These are phyloP conservation scores for Chalaropsis ovoidea DNA, from an alignment of 2,329 filamentous ascomycete species.

Conservation along the genomic window DNA sequence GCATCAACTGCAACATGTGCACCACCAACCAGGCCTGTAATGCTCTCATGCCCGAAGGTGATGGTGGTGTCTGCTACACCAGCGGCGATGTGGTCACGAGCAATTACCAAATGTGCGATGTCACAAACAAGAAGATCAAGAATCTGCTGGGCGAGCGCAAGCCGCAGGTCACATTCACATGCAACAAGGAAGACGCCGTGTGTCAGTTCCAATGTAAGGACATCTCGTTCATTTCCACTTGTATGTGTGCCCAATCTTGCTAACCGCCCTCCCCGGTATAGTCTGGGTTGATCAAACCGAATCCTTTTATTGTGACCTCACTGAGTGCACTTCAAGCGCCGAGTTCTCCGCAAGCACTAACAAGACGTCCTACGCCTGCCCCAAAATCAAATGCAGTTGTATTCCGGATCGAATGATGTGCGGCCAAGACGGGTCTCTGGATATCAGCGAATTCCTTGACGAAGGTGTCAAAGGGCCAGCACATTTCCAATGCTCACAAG, in stretches of 20 bases:
- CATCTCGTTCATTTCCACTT: not conserved
- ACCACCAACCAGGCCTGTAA: slow-evolving; percentile 73
- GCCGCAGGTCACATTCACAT: slow-evolving; percentile 91
- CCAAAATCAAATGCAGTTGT: slow-evolving; percentile 76
- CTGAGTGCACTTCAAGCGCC: slow-evolving; percentile 65
- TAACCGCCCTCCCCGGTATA: slow-evolving; percentile 31
- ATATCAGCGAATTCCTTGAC: slow-evolving; percentile 79
- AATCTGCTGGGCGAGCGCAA: slow-evolving; percentile 74
- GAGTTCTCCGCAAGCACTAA: slow-evolving; percentile 62
- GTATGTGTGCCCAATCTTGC: not conserved
- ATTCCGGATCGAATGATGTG: slow-evolving; percentile 89
- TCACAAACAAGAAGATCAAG: slow-evolving; percentile 90
- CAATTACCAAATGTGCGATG: slow-evolving; percentile 96
- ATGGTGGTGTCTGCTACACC: slow-evolving; percentile 83
- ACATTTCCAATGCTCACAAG: slow-evolving; percentile 62
- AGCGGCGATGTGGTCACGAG: slow-evolving; percentile 82
- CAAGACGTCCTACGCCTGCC: slow-evolving; percentile 72
- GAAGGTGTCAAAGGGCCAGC: slow-evolving; percentile 80
- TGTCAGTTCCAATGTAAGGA: slow-evolving; percentile 89
- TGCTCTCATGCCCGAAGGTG: slow-evolving; percentile 70
- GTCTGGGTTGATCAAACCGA: slow-evolving; percentile 92
- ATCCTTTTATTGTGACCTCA: slow-evolving; percentile 90
- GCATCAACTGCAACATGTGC: slow-evolving; percentile 98
- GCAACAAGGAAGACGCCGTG: slow-evolving; percentile 59
- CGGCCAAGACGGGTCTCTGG: slow-evolving; percentile 80